Base-by-base conservation (phyloP, 495 filamentous ascomycete species). In the Daldinia childiae region DNA sequence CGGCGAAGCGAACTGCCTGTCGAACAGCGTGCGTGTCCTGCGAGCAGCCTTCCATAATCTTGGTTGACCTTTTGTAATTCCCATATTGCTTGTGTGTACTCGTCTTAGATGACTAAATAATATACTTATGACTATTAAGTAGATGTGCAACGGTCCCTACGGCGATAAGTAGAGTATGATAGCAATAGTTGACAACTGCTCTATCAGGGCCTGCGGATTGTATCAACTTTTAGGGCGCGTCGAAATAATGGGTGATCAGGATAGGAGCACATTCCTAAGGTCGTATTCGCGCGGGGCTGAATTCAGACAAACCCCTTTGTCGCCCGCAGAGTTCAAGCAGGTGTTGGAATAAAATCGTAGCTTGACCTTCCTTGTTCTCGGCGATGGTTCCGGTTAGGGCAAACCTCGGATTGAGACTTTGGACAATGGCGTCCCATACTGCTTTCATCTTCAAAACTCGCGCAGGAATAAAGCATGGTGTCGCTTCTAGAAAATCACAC, bases 231-330 rank as follows among this genome's bases (percentile, higher is more conserved):
- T 71, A 48, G 64, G 52, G 52, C 36, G 17, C 41, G 17, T 45
- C 3, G 38, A 8, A 57, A 66, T 58, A 60, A 45, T 56, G 19
- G 27, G 15, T 36, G 43, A 30, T 30, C 52, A 50, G 38, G 12
- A 41, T 29, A 58, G 7, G 27, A 50, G 19, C 21, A 32, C 64
- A 64, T 67, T 72, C 69, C 64, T 56, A 24, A 51, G 26, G 19
- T 32, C 4, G 17, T 11, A 21, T 24, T 52, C 17, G 12, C 8
- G 11, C 51, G 30, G 3, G 38, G 24, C 69, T 50, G 70, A 60
- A 73, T 66, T 66, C 65, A 58, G 65, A 30, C 36, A 43, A 50
- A 21, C 24, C 5, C 34, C 64, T 73, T 73, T 73, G 62, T 73
- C 19, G 8, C 11, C 8, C 50, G 4, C 1, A 9, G 41, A 27